Conservation (phyloP, 2,329 filamentous ascomycete genomes). For the Alternaria viburni region DNA sequence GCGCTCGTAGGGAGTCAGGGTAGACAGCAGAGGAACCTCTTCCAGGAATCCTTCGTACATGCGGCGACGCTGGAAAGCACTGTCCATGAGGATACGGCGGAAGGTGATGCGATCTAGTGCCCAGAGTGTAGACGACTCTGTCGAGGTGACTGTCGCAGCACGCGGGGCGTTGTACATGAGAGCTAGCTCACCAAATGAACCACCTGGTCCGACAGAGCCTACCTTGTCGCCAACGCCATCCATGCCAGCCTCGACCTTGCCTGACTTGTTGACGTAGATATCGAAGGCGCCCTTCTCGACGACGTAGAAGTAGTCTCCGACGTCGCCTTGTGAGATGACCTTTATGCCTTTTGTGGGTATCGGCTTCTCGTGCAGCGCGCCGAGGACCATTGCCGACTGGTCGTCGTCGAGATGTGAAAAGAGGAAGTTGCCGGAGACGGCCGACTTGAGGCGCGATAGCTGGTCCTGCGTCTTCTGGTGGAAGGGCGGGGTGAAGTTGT, state of each 20-base stretch:
- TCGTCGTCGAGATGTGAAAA: conserved; percentile 96
- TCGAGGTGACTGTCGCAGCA: conserved; percentile 89
- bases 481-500: conserved; percentile 88
- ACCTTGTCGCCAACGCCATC: conserved; percentile 86
- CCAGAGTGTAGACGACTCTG: conserved; percentile 86
- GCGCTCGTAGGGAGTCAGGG: conserved; percentile 88
- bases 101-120: conserved; percentile 95
- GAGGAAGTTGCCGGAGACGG: conserved; percentile 89
- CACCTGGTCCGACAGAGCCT: conserved; percentile 80
- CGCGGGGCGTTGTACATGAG: conserved; percentile 99
- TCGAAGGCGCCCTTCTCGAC: conserved; percentile 92
- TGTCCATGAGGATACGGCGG: conserved; percentile 97
- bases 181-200: conserved; percentile 94
- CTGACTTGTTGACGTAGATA: conserved; percentile 82
- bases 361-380: conserved; percentile 90
- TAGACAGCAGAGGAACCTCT: conserved; percentile 84
- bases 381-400: conserved; percentile 83
- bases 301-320: conserved; percentile 97
- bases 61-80: conserved; percentile 90
- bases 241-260: conserved; percentile 77
- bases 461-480: conserved; percentile 86
- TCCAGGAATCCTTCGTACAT: conserved; percentile 98
- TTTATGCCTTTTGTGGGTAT: conserved; percentile 90
- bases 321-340: conserved; percentile 94
- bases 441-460: conserved; percentile 75